phyloP scores from a whole-genome alignment of 768 basidiomycete genomes.

The Podaxis pistillaris region DNA sequence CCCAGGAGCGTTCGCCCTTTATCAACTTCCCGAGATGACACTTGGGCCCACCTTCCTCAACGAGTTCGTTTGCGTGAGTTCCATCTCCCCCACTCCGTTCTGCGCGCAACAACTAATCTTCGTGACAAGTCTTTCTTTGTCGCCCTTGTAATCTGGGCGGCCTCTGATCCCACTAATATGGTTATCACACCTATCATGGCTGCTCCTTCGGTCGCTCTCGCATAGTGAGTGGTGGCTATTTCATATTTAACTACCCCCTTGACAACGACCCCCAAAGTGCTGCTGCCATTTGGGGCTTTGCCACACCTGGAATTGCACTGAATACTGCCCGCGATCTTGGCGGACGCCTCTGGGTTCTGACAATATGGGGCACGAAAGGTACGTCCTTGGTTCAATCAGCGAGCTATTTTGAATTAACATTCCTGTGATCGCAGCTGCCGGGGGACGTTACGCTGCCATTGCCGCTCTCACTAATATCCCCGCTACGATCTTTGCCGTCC shows the following conservation, averaged over 20 bases:
- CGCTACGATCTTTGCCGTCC: conserved; percentile 52
- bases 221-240: conserved; percentile 46
- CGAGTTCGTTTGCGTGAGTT: conserved; percentile 53
- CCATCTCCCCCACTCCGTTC: background rate
- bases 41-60: conserved; percentile 49
- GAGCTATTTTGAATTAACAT: background rate
- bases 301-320: conserved; percentile 45
- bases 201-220: conserved; percentile 53
- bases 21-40: conserved; percentile 42
- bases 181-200: conserved; percentile 50
- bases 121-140: conserved; percentile 37
- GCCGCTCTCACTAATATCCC: conserved; percentile 66
- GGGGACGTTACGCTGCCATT: conserved; percentile 59
- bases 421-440: conserved; percentile 35
- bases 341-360: conserved; percentile 56
- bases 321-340: conserved; percentile 73
- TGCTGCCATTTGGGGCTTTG: conserved; percentile 60
- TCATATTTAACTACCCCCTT: conserved; percentile 2
- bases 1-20: conserved; percentile 54
- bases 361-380: conserved; percentile 56
- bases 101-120: background rate
- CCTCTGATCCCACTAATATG: conserved; percentile 57
- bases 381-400: conserved; percentile 1
- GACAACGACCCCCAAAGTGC: conserved; percentile 35
- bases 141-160: conserved; percentile 49